Percentiles rank a stretch among this genome's conserved stretches.
Evolutionary conservation across 768 basidiomycete genomes (phyloP).

Genomic region (Lactifluus rugatus): DNA sequence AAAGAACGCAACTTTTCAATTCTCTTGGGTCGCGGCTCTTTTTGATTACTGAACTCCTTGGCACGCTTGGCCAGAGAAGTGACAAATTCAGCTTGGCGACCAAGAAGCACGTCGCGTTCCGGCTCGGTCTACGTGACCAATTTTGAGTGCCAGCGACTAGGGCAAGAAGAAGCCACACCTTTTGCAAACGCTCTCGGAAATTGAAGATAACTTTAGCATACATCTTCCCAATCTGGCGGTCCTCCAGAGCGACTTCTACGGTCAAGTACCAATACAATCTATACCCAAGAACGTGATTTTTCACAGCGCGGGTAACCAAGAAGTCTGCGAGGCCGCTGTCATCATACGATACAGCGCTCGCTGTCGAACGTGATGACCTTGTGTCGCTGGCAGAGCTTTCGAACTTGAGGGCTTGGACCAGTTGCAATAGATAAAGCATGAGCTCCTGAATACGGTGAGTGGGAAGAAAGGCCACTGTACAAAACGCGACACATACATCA

Average conservation of each 20-base stretch:
- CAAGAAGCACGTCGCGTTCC: constrained; percentile 78
- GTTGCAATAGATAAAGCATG: constrained; percentile 82
- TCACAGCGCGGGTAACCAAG: constrained; percentile 74
- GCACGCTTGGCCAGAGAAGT: constrained; percentile 80
- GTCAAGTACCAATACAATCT: constrained; percentile 96
- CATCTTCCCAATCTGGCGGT: constrained; percentile 27
- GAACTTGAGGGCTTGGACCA: constrained; percentile 97
- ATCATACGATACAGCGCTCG: constrained; percentile 73
- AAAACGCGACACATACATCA: constrained; percentile 47
- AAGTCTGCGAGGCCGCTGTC: constrained; percentile 93
- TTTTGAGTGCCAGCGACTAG: neutral
- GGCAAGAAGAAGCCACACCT: constrained; percentile 39
- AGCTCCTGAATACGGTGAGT: constrained; percentile 57
- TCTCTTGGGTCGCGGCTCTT: constrained; percentile 93
- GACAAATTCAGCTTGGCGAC: constrained; percentile 85
- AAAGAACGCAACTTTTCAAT: constrained; percentile 89
- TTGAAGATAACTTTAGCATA: constrained; percentile 58
- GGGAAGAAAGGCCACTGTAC: neutral
- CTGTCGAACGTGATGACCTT: constrained; percentile 59
- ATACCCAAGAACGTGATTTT: constrained; percentile 80
- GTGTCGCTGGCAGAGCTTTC: constrained; percentile 76
- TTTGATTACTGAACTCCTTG: constrained; percentile 76
- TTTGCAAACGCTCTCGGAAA: constrained; percentile 80
- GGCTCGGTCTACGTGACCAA: constrained; percentile 42
- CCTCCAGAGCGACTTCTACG: constrained; percentile 88